phyloP scores from a whole-genome alignment of 352 stramenopile species.

The Globisporangium spiculum region DNA sequence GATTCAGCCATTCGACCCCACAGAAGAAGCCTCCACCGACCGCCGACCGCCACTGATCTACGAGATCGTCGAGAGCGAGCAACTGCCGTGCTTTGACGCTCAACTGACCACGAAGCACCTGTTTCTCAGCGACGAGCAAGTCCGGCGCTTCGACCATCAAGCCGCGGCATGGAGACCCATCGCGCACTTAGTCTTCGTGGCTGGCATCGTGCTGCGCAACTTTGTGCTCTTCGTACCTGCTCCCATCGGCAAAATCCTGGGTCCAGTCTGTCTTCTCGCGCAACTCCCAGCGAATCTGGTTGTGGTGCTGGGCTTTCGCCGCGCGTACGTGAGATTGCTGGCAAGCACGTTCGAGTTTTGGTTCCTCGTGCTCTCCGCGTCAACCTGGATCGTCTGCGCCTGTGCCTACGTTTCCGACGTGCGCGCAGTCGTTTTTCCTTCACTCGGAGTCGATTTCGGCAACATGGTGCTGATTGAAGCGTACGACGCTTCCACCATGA shows the following conservation, averaged over 20 bases:
- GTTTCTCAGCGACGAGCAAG: neutral
- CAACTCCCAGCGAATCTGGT: neutral
- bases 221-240: neutral
- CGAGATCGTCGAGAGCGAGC: slow-evolving; percentile 9
- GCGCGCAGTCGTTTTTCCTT: neutral
- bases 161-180: neutral
- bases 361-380: neutral
- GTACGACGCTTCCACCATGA: neutral
- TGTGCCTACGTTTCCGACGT: neutral
- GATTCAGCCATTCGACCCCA: neutral
- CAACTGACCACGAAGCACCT: neutral
- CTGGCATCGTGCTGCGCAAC: neutral
- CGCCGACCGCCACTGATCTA: neutral
- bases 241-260: neutral
- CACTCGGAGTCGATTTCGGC: slow-evolving; percentile 3
- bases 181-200: neutral
- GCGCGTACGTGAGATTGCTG: slow-evolving; percentile 4
- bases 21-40: neutral
- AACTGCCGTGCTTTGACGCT: slow-evolving; percentile 1
- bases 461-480: slow-evolving; percentile 6
- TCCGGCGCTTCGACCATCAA: neutral
- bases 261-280: neutral
- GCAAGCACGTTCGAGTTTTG: slow-evolving; percentile 4
- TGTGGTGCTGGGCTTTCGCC: neutral
- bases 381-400: neutral